Base-by-base conservation (phyloP, 768 basidiomycete genomes). In the Roridomyces roridus region DNA sequence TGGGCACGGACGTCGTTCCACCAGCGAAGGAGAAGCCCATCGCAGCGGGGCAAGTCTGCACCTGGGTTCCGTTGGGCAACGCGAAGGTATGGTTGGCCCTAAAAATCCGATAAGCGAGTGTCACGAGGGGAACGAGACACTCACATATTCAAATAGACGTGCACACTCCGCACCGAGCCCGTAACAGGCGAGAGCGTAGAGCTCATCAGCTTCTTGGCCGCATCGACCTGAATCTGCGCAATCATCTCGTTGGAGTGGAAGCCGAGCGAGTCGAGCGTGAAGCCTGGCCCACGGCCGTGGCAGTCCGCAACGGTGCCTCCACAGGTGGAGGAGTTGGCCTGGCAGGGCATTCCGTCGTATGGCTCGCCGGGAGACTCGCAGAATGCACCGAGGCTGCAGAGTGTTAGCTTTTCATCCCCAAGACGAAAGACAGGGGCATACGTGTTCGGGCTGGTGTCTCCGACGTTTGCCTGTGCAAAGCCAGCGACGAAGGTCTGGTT, bases 371-470 rank as follows among this genome's bases (percentile, higher is more conserved):
- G 90, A 51, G 85, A 86, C 67, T 92, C 86, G 66, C 91, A 93
- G 71, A 85, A 88, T 3, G 91, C 86, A 5, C 89, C 89, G 75
- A 81, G 69, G 70, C 89, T 77, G 46, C 36, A 41, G 60, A 41
- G 39, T 57, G 28, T 57, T 25, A 47, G 44, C 51, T 39, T 51
- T n/a, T 25, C 26, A 44, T 35, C 47, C 31, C 10, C 4, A 11
- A 10, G 42, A 49, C 18, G 56, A 52, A 57, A 44, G 43, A 39
- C 42, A 26, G 46, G 34, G 41, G 77, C 87, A 67, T 55, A 90
- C 87, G 87, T 91, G 68, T 93, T 92, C 12, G 90, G 90, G 59
- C 80, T 89, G 25, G 87, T 89, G 65, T 91, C 89, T 4, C 91
- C 89, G 39, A 92, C 89, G 58, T 91, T 91, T n/a, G 89, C 88